Base-by-base conservation (phyloP, 2,329 filamentous ascomycete genomes). In the Sporothrix dimorphospora region DNA sequence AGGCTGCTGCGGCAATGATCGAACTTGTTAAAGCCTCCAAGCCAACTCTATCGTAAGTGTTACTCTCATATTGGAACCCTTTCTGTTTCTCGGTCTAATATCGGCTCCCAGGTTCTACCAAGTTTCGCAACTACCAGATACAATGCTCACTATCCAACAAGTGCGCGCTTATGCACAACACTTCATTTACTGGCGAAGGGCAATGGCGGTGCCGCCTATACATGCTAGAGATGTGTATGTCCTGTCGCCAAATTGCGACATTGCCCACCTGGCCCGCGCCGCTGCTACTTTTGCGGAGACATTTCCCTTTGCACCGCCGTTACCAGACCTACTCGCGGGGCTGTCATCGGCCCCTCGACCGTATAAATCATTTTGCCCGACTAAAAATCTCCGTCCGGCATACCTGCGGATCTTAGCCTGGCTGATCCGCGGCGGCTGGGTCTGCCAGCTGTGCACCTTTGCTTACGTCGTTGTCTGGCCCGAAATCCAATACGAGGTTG, bases 131-230 rank as follows among this genome's bases (percentile, higher is more conserved):
- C 80, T 80, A 68, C 78, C 79, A 38, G 88, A 87, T 75, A 89
- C 92, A 69, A 88, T 90, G 24, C 91, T 98, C 69, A 90, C 92
- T 3, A 86, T 96, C 1, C 86, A 89, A 42, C 93, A 97, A 76
- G 91, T 98, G 74, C 91, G 95, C 75, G 91, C 93, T 76, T 92
- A 97, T 74, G 94, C 94, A 11, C 92, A 93, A 72, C 96, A 98
- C 82, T 91, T 99, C 74, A 94, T 98, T 74, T 97, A 97, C 82
- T 98, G 95, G 94, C 91, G 96, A 30, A 91, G 94, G 72, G 96
- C 95, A 63, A 92, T 97, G 73, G 92, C 95, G 19, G 95, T 98
- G 53, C 92, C 94, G 4, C 96, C 96, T 0, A 87, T 99, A 6
- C 94, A 98, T 78, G 92, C 92, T 57, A 88, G 94, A 65, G 94